A percentile compares a stretch with the other conserved stretches of the same genome.
Conservation (phyloP, 495 filamentous ascomycete genomes). For the Penicillium lividum region DNA sequence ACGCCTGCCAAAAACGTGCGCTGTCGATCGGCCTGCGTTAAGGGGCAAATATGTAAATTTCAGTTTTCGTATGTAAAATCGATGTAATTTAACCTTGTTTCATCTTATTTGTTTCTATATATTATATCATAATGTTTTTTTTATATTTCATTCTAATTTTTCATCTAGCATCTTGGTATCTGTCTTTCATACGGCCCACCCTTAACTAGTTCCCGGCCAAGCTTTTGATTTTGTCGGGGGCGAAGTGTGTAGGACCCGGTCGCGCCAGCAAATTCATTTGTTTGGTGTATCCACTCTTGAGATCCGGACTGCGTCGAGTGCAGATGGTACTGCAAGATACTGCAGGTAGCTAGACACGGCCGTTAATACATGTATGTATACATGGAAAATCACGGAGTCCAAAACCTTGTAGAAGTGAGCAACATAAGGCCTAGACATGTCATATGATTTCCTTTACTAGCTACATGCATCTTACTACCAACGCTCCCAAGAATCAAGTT, state of each 20-base stretch:
- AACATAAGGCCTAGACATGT: neutral
- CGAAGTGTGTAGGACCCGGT: neutral
- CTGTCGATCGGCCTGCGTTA: constrained; percentile 6
- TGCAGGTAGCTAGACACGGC: neutral
- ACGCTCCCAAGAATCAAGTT: too few species aligned
- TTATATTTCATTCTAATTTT: neutral
- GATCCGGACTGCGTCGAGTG: constrained; percentile 8
- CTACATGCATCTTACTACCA: neutral
- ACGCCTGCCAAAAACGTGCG: constrained; percentile 19
- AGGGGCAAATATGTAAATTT: neutral
- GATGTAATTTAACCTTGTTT: constrained; percentile 1
- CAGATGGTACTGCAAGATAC: neutral
- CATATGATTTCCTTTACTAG: neutral
- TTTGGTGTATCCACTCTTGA: constrained; percentile 9
- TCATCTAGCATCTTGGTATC: neutral
- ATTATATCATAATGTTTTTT: neutral
- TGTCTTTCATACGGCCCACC: neutral
- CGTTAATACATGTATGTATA: neutral
- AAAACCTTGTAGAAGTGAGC: neutral
- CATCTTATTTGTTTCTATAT: neutral
- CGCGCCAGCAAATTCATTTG: neutral
- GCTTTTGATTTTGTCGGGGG: constrained; percentile 2
- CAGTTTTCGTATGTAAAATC: neutral
- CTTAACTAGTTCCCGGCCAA: constrained; percentile 8
- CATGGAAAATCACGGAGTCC: neutral